Evolutionary conservation across 2,329 filamentous ascomycete species (phyloP).

Genomic region (Macrophomina phaseolina): DNA sequence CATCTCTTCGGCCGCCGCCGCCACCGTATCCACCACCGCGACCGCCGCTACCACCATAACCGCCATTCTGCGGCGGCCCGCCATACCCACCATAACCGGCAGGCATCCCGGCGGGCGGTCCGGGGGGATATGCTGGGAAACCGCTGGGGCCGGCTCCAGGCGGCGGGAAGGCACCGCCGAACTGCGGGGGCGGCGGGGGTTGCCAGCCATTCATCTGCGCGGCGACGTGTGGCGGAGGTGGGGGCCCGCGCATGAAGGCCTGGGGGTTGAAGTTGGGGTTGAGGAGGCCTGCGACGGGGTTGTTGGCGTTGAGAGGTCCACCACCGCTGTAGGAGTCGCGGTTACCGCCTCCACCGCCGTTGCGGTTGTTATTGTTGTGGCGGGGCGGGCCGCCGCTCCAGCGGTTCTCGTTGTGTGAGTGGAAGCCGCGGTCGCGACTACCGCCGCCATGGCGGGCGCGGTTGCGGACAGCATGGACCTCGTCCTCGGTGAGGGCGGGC

Average conservation of each 20-base stretch:
- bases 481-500: conserved; percentile 74
- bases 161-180: conserved; percentile 31
- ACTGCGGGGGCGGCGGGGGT: conserved; percentile 34
- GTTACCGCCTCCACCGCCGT: neutral
- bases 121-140: neutral
- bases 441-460: conserved; percentile 73
- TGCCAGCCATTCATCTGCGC: conserved; percentile 35
- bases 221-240: conserved; percentile 32
- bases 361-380: conserved; percentile 31
- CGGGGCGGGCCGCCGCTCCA: conserved; percentile 32
- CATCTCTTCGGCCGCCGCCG: conserved; percentile 33
- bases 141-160: neutral
- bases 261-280: conserved; percentile 35
- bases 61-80: conserved; percentile 15
- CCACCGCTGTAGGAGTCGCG: conserved; percentile 24
- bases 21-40: conserved; percentile 21
- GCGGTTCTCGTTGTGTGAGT: conserved; percentile 28
- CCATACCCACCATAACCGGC: conserved; percentile 22
- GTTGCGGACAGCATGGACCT: conserved; percentile 74
- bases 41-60: conserved; percentile 21
- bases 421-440: conserved; percentile 52
- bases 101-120: neutral
- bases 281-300: conserved; percentile 37
- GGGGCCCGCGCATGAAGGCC: conserved; percentile 33
- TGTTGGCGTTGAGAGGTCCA: conserved; percentile 31